Evolutionary conservation across 2,329 filamentous ascomycete genomes (phyloP), one percentile per base, ranked within the genome.

Genomic region (Gnomoniopsis smithogilvyi): DNA sequence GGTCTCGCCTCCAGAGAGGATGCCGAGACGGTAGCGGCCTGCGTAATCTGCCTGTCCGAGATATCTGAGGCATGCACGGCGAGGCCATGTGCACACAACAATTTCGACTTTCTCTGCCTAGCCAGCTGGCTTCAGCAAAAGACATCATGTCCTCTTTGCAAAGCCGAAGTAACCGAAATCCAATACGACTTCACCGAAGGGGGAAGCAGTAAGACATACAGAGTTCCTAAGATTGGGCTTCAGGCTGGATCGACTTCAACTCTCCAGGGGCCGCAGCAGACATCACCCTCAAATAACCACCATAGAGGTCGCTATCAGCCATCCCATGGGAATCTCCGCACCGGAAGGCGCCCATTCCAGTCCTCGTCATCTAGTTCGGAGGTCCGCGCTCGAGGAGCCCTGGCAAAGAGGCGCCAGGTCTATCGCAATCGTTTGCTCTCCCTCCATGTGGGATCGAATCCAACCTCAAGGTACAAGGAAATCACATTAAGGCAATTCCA

Each of bases 31-130:
- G 54, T 52, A 21, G 41, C 59, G 62, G 70, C 58, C 68, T 97
- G 93, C 72, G 91, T 96, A 63, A 95, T 98, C 72, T 98, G 93
- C 72, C 85, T 97, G 62, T 90, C 94, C 58, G 69, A 76, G 55
- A 80, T 96, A 67, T 84, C 85, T 11, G 90, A 95, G 67, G 76
- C 84, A 54, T 92, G 90, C 63, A 79, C 88, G 53, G 84, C 90
- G 8, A 76, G 82, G 21, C 92, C 93, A 8, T 98, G 93, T 77
- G 81, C 84, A 46, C 93, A 98, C 76, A 75, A 79, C 59, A 85
- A 87, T 65, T 96, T 96, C 70, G 92, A 97, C 77, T 96, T 92
- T 69, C 72, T 91, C 14, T 98, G 93, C 72, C 82, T 96, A 6
- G 75, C 88, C 22, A 92, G 82, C 73, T 97, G 94, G 93, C 78